Evolutionary conservation across 2,329 filamentous ascomycete species (phyloP).

Genomic region (Amauroascus niger): DNA sequence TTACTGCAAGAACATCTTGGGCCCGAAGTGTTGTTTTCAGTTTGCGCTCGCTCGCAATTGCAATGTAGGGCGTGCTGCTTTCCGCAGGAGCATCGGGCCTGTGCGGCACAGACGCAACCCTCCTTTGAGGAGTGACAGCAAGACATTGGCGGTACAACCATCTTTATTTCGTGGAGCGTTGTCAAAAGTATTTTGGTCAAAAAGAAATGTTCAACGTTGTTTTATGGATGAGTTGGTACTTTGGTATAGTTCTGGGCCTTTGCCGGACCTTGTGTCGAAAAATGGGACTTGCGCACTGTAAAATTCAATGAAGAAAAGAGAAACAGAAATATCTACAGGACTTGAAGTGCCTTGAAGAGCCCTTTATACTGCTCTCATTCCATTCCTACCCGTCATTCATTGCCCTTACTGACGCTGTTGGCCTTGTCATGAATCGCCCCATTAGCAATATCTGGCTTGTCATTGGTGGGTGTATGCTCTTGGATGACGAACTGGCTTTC

Average conservation of each 20-base stretch:
- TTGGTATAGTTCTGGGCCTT: background rate
- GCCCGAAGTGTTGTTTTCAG: slow-evolving; percentile 65
- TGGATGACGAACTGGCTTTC: background rate
- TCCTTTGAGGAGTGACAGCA: slow-evolving; percentile 52
- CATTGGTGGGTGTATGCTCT: background rate
- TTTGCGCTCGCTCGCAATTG: slow-evolving; percentile 64
- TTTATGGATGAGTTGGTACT: background rate
- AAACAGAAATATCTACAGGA: background rate
- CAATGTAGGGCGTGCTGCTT: slow-evolving; percentile 79
- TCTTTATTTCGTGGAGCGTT: slow-evolving; percentile 26
- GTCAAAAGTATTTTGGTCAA: background rate
- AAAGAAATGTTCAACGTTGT: background rate
- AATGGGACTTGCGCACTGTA: background rate
- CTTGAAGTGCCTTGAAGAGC: background rate
- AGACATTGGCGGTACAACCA: slow-evolving; percentile 43
- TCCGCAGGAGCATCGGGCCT: slow-evolving; percentile 74
- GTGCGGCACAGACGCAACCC: slow-evolving; percentile 49
- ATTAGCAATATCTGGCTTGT: slow-evolving; percentile 1
- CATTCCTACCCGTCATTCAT: background rate
- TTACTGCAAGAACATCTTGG: slow-evolving; percentile 72
- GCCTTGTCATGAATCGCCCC: background rate
- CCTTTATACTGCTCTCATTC: slow-evolving; percentile 3
- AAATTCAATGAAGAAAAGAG: background rate
- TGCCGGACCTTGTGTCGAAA: too few relatives aligned
- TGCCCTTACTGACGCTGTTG: background rate